phyloP scores from a whole-genome alignment of 2,329 filamentous ascomycete species.

The Parastagonospora nodorum region DNA sequence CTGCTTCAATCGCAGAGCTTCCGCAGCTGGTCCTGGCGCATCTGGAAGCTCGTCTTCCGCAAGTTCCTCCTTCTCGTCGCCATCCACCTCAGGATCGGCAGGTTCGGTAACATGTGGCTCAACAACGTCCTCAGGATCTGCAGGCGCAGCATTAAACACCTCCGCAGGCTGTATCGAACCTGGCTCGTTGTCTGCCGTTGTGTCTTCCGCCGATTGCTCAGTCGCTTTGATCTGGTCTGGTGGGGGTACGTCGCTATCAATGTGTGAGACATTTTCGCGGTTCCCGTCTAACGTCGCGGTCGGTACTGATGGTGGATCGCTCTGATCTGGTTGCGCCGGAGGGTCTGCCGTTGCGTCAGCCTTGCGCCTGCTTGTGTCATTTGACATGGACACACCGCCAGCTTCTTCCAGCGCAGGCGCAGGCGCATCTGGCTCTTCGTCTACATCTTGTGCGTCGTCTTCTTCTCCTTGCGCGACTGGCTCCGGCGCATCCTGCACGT shows the following conservation, averaged over 20 bases:
- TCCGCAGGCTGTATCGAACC: slow-evolving; percentile 19
- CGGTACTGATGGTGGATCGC: slow-evolving; percentile 9
- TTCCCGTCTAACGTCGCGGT: slow-evolving; percentile 21
- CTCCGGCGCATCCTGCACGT: neutral
- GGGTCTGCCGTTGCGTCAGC: slow-evolving; percentile 16
- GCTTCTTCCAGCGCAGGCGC: slow-evolving; percentile 24
- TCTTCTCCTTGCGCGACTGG: slow-evolving; percentile 6
- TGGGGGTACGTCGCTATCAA: slow-evolving; percentile 23
- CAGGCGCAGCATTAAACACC: slow-evolving; percentile 19
- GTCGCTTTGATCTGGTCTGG: slow-evolving; percentile 17
- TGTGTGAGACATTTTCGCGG: slow-evolving; percentile 27
- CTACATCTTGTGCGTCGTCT: slow-evolving; percentile 5
- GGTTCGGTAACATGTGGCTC: slow-evolving; percentile 23
- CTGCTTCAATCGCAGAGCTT: slow-evolving; percentile 20
- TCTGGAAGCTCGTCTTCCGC: slow-evolving; percentile 20
- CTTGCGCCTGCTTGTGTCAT: neutral
- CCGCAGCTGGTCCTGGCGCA: slow-evolving; percentile 28
- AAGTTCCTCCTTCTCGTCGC: slow-evolving; percentile 3
- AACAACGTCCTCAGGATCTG: slow-evolving; percentile 22
- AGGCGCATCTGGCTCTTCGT: slow-evolving; percentile 1
- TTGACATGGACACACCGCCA: slow-evolving; percentile 21
- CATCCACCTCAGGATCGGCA: slow-evolving; percentile 15
- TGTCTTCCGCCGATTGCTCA: slow-evolving; percentile 20
- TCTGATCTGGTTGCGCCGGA: neutral
- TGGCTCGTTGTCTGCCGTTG: slow-evolving; percentile 19